Evolutionary conservation across 2,329 filamentous ascomycete genomes (phyloP).

Genomic region (Beauveria sp.): DNA sequence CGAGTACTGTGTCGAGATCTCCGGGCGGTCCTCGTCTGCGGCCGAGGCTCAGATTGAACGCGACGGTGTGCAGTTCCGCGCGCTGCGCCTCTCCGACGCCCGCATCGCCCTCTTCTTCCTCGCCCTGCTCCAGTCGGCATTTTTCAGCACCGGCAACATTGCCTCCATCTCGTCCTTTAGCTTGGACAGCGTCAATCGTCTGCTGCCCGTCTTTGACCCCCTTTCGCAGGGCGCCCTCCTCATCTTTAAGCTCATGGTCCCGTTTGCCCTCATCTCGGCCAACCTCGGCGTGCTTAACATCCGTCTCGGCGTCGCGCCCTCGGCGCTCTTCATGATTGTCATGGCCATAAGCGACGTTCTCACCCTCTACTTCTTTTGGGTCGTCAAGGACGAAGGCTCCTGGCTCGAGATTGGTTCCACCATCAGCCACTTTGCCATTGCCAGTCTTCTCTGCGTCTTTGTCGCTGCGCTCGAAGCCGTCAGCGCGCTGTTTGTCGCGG

Average conservation of each 20-base stretch:
- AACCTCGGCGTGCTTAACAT: slow-evolving; percentile 91
- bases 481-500: slow-evolving; percentile 73
- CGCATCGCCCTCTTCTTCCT: slow-evolving; percentile 93
- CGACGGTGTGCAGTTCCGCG: slow-evolving; percentile 38
- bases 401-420: slow-evolving; percentile 98
- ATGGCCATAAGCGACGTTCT: slow-evolving; percentile 87
- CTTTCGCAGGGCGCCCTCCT: slow-evolving; percentile 85
- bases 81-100: slow-evolving; percentile 72
- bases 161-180: slow-evolving; percentile 91
- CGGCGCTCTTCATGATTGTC: slow-evolving; percentile 86
- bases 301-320: slow-evolving; percentile 73
- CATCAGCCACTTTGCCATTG: slow-evolving; percentile 92
- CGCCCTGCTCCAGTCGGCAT: slow-evolving; percentile 86
- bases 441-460: slow-evolving; percentile 82
- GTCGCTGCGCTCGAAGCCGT: slow-evolving; percentile 80
- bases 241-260: slow-evolving; percentile 82
- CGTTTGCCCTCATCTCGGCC: slow-evolving; percentile 85
- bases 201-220: slow-evolving; percentile 88
- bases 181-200: slow-evolving; percentile 77
- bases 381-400: slow-evolving; percentile 90
- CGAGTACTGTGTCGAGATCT: slow-evolving; percentile 60
- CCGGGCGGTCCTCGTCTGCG: neutral
- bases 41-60: slow-evolving; percentile 10
- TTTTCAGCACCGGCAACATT: slow-evolving; percentile 95
- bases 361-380: slow-evolving; percentile 95